Evolutionary conservation across 2,329 filamentous ascomycete genomes (phyloP).

Genomic region (Penicillium italicum): DNA sequence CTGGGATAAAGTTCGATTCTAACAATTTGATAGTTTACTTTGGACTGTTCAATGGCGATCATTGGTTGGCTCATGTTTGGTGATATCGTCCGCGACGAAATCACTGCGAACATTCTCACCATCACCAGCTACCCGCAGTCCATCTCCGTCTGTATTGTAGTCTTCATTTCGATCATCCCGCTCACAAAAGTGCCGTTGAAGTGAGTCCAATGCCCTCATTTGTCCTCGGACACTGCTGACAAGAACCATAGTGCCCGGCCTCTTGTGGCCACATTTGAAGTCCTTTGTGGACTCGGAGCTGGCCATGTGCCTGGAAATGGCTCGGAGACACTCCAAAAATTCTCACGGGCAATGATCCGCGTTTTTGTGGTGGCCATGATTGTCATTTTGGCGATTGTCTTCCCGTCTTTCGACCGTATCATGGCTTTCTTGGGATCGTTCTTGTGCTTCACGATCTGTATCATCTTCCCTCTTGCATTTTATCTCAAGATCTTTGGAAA

Average conservation of each 20-base stretch:
- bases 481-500: constrained; percentile 83
- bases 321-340: constrained; percentile 53
- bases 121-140: constrained; percentile 69
- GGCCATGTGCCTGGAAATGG: constrained; percentile 37
- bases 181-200: constrained; percentile 93
- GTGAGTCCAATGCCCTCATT: constrained; percentile 31
- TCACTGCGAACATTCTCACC: constrained; percentile 83
- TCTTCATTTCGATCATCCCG: constrained; percentile 88
- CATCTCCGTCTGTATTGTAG: constrained; percentile 73
- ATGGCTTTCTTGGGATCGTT: constrained; percentile 89
- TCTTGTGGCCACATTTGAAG: constrained; percentile 79
- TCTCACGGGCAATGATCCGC: constrained; percentile 58
- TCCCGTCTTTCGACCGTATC: constrained; percentile 81
- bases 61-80: constrained; percentile 93
- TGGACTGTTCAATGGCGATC: constrained; percentile 78
- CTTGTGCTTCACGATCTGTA: constrained; percentile 89
- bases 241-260: constrained; percentile 61
- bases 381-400: constrained; percentile 67
- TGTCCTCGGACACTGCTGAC: constrained; percentile 19
- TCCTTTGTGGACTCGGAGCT: constrained; percentile 69
- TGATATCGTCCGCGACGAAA: constrained; percentile 77
- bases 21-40: constrained; percentile 56
- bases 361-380: constrained; percentile 67
- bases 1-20: constrained; percentile 5
- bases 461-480: constrained; percentile 84